Conservation (phyloP, 2,329 filamentous ascomycete genomes). For the Plenodomus lindquistii region DNA sequence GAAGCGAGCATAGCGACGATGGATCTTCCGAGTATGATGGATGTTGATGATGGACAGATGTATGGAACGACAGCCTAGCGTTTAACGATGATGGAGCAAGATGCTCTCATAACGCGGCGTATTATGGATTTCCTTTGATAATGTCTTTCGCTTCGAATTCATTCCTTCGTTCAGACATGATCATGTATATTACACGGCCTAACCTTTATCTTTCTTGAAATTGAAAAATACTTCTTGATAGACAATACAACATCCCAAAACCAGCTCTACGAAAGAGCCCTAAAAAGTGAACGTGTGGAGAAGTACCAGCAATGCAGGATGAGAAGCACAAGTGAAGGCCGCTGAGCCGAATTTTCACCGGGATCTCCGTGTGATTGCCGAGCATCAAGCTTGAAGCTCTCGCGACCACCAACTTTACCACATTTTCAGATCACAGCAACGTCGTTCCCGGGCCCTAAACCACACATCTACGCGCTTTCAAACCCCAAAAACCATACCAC, state of each 20-base stretch:
- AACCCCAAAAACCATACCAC: neutral
- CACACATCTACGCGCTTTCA: neutral
- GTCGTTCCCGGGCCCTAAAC: neutral
- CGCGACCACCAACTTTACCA: neutral
- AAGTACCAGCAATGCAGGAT: neutral
- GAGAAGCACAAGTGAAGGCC: neutral
- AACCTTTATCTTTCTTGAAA: neutral
- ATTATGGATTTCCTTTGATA: neutral
- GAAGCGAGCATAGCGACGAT: slow-evolving; percentile 1
- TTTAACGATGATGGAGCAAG: neutral
- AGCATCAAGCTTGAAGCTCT: neutral
- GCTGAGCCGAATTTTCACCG: neutral
- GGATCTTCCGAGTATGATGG: neutral
- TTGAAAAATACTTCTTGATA: no score
- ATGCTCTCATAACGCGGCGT: slow-evolving; percentile 1
- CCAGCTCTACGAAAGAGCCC: no score
- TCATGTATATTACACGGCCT: neutral
- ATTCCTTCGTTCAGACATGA: neutral
- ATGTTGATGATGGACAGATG: neutral
- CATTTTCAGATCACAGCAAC: slow-evolving; percentile 1
- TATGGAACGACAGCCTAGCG: neutral
- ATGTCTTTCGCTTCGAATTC: neutral
- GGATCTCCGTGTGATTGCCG: neutral
- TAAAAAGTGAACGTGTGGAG: no score
- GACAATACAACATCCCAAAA: no score